Evolutionary conservation across 176 grass and related monocot species (phyloP).

Genomic region (Oryza nivara): DNA sequence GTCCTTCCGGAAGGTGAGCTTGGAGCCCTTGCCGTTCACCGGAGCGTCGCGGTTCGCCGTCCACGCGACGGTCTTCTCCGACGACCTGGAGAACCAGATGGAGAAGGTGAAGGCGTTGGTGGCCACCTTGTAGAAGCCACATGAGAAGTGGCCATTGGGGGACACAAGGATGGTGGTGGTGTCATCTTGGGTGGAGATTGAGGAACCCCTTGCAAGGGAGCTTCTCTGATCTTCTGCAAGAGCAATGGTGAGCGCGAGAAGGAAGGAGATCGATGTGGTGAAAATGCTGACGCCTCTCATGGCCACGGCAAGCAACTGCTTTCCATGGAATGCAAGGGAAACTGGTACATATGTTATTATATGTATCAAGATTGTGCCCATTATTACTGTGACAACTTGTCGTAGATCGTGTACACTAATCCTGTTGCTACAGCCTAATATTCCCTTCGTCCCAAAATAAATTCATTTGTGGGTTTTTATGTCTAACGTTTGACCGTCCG

Average conservation of each 20-base stretch:
- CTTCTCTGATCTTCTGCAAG: not conserved
- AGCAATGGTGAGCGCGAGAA: not conserved
- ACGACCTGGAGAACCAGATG: constrained; percentile 47
- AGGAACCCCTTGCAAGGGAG: constrained; percentile 25
- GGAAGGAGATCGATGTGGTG: not conserved
- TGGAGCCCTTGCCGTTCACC: constrained; percentile 58
- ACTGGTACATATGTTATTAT: no score
- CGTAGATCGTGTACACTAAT: no score
- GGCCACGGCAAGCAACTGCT: not conserved
- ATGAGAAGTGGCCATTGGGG: constrained; percentile 42
- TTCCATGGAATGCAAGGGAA: not conserved
- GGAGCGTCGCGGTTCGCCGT: constrained; percentile 59
- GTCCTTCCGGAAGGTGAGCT: constrained; percentile 23
- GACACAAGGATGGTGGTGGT: constrained; percentile 48
- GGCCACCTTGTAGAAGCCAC: constrained; percentile 65
- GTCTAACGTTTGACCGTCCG: no score
- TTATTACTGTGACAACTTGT: no score
- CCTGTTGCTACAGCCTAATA: no score
- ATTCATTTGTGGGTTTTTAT: no score
- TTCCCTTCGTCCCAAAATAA: no score
- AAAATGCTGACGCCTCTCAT: not conserved
- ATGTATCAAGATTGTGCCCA: no score
- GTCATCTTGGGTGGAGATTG: no score
- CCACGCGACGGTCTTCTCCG: constrained; percentile 42
- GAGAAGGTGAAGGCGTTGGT: constrained; percentile 66